These are phyloP conservation scores for Parvularia atlantis DNA, from an alignment of 78 protist genomes.

Conservation along the genomic window DNA sequence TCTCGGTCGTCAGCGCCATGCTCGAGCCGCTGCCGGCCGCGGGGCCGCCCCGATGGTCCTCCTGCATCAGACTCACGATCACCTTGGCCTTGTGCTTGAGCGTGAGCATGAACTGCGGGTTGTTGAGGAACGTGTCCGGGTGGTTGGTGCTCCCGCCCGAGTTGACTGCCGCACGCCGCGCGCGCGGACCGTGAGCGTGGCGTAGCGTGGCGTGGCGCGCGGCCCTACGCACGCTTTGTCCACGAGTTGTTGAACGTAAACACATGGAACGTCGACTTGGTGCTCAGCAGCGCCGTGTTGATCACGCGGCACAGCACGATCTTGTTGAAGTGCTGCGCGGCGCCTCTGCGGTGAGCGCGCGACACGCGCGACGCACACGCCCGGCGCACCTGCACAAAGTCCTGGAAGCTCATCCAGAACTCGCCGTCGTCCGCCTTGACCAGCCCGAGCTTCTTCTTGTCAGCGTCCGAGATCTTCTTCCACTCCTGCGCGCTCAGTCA, in stretches of 20 bases:
- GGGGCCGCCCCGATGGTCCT: neutral
- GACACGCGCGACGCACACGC: too few relatives aligned
- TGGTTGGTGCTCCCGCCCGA: neutral
- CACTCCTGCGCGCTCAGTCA: conserved; percentile 14
- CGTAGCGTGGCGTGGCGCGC: too few relatives aligned
- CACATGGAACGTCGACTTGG: neutral
- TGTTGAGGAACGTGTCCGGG: neutral
- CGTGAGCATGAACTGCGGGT: neutral
- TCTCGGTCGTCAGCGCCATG: neutral
- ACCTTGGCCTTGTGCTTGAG: neutral
- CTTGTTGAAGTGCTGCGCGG: neutral
- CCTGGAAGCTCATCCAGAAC: conserved; percentile 11
- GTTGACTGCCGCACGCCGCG: neutral
- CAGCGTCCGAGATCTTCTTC: neutral
- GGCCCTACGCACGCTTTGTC: neutral
- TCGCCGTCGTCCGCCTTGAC: conserved; percentile 15
- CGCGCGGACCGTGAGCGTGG: neutral
- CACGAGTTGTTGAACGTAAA: neutral
- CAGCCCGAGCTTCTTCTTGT: neutral
- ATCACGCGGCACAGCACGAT: conserved; percentile 2
- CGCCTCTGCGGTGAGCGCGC: too few relatives aligned
- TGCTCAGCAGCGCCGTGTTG: neutral
- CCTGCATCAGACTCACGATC: neutral
- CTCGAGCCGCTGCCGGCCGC: neutral
- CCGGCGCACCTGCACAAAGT: neutral